Evolutionary conservation across 257 asterid genomes (phyloP).

Genomic region (Datura wrightii): DNA sequence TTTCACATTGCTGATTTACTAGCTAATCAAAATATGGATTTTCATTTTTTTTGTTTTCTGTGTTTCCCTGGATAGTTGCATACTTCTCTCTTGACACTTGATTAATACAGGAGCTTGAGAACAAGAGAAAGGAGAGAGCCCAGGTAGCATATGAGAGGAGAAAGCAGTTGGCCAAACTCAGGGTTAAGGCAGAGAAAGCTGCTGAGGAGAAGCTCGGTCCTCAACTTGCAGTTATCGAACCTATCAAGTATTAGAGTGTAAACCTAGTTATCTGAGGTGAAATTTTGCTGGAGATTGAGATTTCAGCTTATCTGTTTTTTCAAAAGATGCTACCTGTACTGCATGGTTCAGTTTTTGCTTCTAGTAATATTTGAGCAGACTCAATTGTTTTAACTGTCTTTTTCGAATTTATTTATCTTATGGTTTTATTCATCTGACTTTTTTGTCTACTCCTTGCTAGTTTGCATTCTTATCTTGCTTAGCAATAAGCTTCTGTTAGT

Average conservation of each 20-base stretch:
- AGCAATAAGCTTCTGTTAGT: too few relatives aligned
- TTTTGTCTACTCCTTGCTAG: neutral
- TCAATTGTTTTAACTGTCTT: neutral
- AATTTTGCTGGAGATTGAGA: conserved; percentile 44
- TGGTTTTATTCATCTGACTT: neutral
- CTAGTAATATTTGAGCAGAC: conserved; percentile 16
- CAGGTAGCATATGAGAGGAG: conserved; percentile 75
- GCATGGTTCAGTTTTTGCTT: conserved; percentile 27
- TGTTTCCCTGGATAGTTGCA: neutral
- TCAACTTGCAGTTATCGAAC: conserved; percentile 72
- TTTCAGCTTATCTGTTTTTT: conserved; percentile 10
- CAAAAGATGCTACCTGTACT: conserved; percentile 12
- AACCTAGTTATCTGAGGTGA: conserved; percentile 30
- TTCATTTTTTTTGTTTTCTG: neutral
- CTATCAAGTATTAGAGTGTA: conserved; percentile 62
- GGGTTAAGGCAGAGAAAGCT: conserved; percentile 75
- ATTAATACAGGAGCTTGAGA: conserved; percentile 72
- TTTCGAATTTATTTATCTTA: neutral
- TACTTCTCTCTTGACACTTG: neutral
- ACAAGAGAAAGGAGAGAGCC: conserved; percentile 90
- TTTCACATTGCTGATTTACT: neutral
- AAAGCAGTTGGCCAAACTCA: conserved; percentile 75
- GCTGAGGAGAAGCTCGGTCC: conserved; percentile 83
- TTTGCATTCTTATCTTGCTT: neutral
- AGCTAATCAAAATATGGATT: neutral